These are phyloP conservation scores for Kodamaea jinghongensis DNA, from an alignment of 805 yeast genomes.

Conservation along the genomic window DNA sequence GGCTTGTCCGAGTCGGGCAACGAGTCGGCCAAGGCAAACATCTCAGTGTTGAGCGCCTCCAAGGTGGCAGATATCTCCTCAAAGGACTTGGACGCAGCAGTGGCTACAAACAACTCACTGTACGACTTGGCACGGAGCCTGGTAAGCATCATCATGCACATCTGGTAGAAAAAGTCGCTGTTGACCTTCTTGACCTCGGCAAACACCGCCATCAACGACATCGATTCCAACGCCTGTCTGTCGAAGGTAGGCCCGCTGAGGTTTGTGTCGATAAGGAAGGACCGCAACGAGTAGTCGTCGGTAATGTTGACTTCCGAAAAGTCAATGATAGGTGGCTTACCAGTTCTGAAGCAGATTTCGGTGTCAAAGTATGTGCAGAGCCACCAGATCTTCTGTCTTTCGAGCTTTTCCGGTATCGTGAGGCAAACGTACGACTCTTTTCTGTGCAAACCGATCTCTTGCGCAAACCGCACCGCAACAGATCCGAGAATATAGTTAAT, in stretches of 20 bases:
- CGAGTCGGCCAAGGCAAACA: constrained; percentile 22
- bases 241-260: background rate
- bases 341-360: constrained; percentile 38
- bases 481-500: constrained; percentile 29
- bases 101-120: constrained; percentile 30
- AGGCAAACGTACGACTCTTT: constrained; percentile 26
- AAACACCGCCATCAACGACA: too few species aligned
- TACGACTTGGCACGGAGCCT: constrained; percentile 30
- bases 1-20: constrained; percentile 24
- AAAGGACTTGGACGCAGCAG: constrained; percentile 19
- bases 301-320: constrained; percentile 29
- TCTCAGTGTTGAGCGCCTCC: constrained; percentile 25
- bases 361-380: constrained; percentile 35
- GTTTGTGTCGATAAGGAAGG: background rate
- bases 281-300: constrained; percentile 5
- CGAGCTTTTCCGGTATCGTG: constrained; percentile 18
- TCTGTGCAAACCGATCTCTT: constrained; percentile 41
- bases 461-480: constrained; percentile 39
- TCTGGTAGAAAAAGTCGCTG: constrained; percentile 1
- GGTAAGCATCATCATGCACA: constrained; percentile 18
- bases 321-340: constrained; percentile 40
- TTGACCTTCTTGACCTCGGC: too few species aligned
- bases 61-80: constrained; percentile 21
- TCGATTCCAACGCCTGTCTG: too few species aligned
- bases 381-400: constrained; percentile 35